Percentiles rank a stretch among this genome's conserved stretches.
Evolutionary conservation across 2,329 filamentous ascomycete species (phyloP).

Genomic region (Ophiocordyceps unilateralis): DNA sequence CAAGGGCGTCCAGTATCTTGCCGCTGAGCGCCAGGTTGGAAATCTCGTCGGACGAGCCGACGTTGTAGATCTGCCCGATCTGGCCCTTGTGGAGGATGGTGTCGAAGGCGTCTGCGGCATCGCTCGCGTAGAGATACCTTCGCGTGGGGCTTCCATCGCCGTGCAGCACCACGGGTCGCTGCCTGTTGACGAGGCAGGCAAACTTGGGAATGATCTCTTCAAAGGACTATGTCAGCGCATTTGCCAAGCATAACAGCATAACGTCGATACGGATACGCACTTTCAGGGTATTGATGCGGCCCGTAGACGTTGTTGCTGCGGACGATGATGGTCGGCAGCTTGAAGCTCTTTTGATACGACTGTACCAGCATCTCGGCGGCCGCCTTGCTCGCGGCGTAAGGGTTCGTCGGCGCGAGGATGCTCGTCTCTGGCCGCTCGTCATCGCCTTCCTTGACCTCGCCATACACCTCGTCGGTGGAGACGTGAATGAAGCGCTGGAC

Average conservation of each 20-base stretch:
- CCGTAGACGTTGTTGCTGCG: constrained; percentile 77
- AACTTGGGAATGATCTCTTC: constrained; percentile 75
- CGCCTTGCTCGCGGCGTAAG: constrained; percentile 66
- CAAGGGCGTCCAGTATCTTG: constrained; percentile 46
- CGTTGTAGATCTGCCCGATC: constrained; percentile 66
- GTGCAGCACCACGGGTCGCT: constrained; percentile 53
- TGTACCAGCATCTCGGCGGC: constrained; percentile 76
- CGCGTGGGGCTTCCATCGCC: constrained; percentile 60
- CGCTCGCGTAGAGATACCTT: constrained; percentile 61
- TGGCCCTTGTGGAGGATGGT: constrained; percentile 65
- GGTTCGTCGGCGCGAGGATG: constrained; percentile 63
- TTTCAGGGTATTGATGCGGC: constrained; percentile 70
- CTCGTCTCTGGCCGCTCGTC: constrained; percentile 58
- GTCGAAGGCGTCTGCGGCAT: constrained; percentile 69
- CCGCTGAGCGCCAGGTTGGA: constrained; percentile 55
- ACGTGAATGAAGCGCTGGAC: constrained; percentile 65
- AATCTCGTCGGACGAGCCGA: constrained; percentile 61
- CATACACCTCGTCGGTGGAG: constrained; percentile 75
- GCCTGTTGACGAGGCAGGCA: constrained; percentile 50
- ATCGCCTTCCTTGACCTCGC: constrained; percentile 55
- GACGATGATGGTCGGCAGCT: constrained; percentile 63
- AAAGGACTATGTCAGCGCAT: background rate
- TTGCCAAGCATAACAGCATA: constrained; percentile 3
- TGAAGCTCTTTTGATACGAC: constrained; percentile 73
- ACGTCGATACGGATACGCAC: constrained; percentile 27